Evolutionary conservation across 2,329 filamentous ascomycete species (phyloP).

Genomic region (Colletotrichum navitas): DNA sequence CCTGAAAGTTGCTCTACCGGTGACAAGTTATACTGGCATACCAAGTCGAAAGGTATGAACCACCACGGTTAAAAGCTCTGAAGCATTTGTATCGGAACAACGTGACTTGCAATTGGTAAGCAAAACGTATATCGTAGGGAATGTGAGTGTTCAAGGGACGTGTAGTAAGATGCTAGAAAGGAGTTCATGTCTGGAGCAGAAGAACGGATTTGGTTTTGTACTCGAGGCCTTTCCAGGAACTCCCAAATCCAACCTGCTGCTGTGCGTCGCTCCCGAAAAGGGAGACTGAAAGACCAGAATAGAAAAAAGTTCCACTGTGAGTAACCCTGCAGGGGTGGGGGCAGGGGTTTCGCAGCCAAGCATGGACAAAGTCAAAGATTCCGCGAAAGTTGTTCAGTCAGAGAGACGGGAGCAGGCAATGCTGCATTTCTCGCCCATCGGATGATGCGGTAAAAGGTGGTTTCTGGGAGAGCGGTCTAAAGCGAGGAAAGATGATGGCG

Average conservation of each 20-base stretch:
- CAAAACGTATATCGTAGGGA: too few relatives aligned
- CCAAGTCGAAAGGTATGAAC: too few relatives aligned
- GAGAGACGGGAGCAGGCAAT: background rate
- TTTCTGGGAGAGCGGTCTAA: background rate
- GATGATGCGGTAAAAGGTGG: background rate
- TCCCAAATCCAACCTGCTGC: background rate
- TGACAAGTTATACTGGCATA: too few relatives aligned
- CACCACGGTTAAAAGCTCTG: too few relatives aligned
- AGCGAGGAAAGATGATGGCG: background rate
- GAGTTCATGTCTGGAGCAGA: background rate
- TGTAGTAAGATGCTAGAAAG: background rate
- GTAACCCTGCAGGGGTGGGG: background rate
- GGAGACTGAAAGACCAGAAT: background rate
- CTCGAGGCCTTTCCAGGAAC: background rate
- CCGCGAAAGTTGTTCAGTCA: constrained; percentile 5
- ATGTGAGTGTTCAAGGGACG: too few relatives aligned
- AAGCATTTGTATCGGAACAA: too few relatives aligned
- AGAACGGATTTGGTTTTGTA: background rate
- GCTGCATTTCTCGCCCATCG: too few relatives aligned
- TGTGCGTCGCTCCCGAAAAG: background rate
- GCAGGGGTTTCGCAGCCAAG: background rate
- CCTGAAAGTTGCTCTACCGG: too few relatives aligned
- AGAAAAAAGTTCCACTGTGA: background rate
- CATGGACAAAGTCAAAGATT: constrained; percentile 2
- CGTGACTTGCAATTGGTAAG: too few relatives aligned